Evolutionary conservation across 2,329 filamentous ascomycete genomes (phyloP), one percentile per base, ranked within the genome.

Genomic region (Colletotrichum scovillei): DNA sequence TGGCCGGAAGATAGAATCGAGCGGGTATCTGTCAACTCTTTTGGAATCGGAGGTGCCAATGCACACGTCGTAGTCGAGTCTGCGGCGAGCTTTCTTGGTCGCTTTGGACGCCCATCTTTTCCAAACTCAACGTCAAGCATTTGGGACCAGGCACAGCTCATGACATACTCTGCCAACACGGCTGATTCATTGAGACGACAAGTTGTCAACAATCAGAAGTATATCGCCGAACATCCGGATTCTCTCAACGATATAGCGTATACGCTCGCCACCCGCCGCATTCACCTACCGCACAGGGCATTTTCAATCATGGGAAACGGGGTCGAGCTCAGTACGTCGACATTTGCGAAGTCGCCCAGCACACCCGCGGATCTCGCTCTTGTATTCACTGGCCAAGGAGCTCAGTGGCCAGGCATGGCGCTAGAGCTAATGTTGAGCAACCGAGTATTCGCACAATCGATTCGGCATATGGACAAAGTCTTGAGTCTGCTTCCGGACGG

Each of bases 1-100:
- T 84, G 77, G 77, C 82, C 82, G 0, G 2, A 30, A 4, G 72
- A 73, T 19, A 66, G 77, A 5, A 5, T 14, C 0, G 76, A 79
- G 53, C 76, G 82, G 3, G 75, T 81, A 3, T 79, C 77, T 55
- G 75, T 86, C 57, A 84, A 84, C 75, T 79, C 76, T 0, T 86
- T 84, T 69, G 83, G 84, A 3, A 81, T 81, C 52, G 84, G 84
- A 0, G 83, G 84, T 0, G 72, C 80, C 9, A 84, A 85, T 60
- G 82, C 77, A 0, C 83, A 85, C 49, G 78, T 79, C 35, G 35
- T 81, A 30, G 30, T 82, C 5, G 76, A 78, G 5, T 71, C 76
- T 0, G 53, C 67, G 12, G 19, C 0, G 4, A 42, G 22, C 55
- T 59, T 60, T 52, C 11, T 49, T 8, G 28, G 55, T 30, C 49